phyloP scores from a whole-genome alignment of 441 rosid species.

The Pelargonium cotyledonis region DNA sequence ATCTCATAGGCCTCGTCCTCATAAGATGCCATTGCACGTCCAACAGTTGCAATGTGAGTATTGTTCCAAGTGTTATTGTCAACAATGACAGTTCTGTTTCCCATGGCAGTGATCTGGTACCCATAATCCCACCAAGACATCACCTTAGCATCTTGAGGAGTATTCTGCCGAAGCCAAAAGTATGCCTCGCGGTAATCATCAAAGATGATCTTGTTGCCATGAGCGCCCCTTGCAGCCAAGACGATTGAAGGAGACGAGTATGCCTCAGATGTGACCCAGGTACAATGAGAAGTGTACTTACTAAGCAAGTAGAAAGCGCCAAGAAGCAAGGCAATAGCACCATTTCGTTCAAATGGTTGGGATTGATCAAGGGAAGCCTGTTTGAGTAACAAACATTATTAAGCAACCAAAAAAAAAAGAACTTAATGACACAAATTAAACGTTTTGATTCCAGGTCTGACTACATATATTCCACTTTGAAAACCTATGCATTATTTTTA shows the following conservation, averaged over 20 bases:
- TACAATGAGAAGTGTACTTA: constrained; percentile 84
- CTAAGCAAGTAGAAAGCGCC: constrained; percentile 89
- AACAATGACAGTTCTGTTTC: constrained; percentile 96
- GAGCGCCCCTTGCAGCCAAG: constrained; percentile 97
- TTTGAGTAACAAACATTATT: constrained; percentile 18
- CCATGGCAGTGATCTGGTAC: constrained; percentile 99
- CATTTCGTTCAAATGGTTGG: constrained; percentile 87
- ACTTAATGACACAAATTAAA: background rate
- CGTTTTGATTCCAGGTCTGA: background rate
- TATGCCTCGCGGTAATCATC: constrained; percentile 99
- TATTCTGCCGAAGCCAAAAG: constrained; percentile 96
- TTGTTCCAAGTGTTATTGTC: constrained; percentile 99
- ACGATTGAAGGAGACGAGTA: constrained; percentile 98
- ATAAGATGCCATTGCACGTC: constrained; percentile 98
- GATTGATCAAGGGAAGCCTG: constrained; percentile 87
- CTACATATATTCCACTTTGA: background rate
- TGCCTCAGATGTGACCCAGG: constrained; percentile 99
- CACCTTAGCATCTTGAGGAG: constrained; percentile 95
- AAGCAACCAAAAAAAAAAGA: background rate
- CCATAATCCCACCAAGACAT: constrained; percentile 99
- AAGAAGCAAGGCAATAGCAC: constrained; percentile 75
- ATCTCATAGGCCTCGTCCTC: constrained; percentile 95
- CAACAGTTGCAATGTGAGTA: constrained; percentile 98
- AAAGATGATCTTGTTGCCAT: constrained; percentile 89
- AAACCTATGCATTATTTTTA: background rate